phyloP scores from a whole-genome alignment of 192 early-diverging fungal species.

The Coemansia erecta region DNA sequence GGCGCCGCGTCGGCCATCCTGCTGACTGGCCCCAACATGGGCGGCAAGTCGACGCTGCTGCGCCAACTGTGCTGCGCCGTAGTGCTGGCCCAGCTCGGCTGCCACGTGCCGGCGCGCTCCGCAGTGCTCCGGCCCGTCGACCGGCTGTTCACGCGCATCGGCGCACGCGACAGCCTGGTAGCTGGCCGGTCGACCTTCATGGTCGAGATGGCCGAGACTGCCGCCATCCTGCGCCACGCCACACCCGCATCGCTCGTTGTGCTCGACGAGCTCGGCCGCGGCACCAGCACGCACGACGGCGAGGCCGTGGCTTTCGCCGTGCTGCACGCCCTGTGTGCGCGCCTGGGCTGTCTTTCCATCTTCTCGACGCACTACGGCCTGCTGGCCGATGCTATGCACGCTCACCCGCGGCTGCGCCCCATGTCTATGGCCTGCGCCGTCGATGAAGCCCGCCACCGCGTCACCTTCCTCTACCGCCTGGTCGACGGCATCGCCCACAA shows the following conservation, averaged over 20 bases:
- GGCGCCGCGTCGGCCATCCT: slow-evolving; percentile 70
- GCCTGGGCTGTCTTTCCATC: slow-evolving; percentile 83
- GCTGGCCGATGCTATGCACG: slow-evolving; percentile 76
- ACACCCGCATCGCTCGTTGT: slow-evolving; percentile 89
- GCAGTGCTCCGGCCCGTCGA: slow-evolving; percentile 82
- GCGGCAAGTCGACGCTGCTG: slow-evolving; percentile 95
- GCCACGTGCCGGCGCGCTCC: slow-evolving; percentile 83
- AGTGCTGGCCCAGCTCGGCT: slow-evolving; percentile 94
- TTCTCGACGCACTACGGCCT: slow-evolving; percentile 97
- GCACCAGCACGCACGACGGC: slow-evolving; percentile 96
- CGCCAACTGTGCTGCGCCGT: slow-evolving; percentile 93
- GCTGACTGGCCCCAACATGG: slow-evolving; percentile 99
- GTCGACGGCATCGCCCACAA: slow-evolving; percentile 81
- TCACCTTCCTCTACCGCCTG: slow-evolving; percentile 95
- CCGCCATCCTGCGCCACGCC: slow-evolving; percentile 87
- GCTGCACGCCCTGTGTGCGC: slow-evolving; percentile 76
- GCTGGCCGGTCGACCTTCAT: slow-evolving; percentile 96
- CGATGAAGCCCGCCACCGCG: slow-evolving; percentile 77
- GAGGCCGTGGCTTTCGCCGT: slow-evolving; percentile 94
- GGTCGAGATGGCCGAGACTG: slow-evolving; percentile 93
- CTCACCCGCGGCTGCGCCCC: slow-evolving; percentile 70
- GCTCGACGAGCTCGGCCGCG: slow-evolving; percentile 96
- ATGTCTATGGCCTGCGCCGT: slow-evolving; percentile 87
- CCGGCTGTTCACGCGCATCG: slow-evolving; percentile 95
- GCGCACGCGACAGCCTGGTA: slow-evolving; percentile 95